phyloP scores from a whole-genome alignment of 148 eudicot genomes.

The Polygonum aviculare region DNA sequence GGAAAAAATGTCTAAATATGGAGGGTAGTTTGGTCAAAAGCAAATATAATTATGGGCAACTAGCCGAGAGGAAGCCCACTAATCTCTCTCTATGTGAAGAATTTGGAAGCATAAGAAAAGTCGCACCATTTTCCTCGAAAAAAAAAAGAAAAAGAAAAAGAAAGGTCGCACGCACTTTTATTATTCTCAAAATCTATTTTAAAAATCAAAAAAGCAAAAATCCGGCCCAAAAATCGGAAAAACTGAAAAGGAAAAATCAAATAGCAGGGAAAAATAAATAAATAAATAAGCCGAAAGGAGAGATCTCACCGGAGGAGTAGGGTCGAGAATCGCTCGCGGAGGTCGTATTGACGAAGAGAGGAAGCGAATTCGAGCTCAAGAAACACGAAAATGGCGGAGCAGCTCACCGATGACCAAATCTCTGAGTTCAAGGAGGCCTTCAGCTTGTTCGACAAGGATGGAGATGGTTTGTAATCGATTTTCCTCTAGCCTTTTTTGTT shows the following conservation, averaged over 20 bases:
- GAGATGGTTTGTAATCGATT: slow-evolving; percentile 37
- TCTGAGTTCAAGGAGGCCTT: slow-evolving; percentile 69
- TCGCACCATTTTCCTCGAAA: slow-evolving; percentile 5
- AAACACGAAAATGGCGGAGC: slow-evolving; percentile 26
- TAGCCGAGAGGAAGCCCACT: slow-evolving; percentile 10
- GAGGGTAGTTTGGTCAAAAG: not conserved
- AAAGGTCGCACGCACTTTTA: not conserved
- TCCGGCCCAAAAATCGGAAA: not conserved
- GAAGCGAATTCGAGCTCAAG: slow-evolving; percentile 5
- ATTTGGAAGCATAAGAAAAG: not conserved
- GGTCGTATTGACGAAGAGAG: not conserved
- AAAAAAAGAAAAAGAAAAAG: not conserved
- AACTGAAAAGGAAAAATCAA: not conserved
- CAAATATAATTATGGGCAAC: not conserved
- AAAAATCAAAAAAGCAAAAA: not conserved
- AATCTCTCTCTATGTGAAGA: not conserved
- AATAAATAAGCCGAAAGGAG: not conserved
- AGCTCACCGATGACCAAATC: slow-evolving; percentile 66
- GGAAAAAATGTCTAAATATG: not conserved
- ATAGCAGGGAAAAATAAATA: slow-evolving; percentile 1
- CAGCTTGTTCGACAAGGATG: slow-evolving; percentile 60
- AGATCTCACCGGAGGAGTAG: not conserved
- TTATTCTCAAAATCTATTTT: no score
- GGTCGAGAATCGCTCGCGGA: slow-evolving; percentile 2
- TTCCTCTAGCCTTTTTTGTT: not conserved